Percentiles rank a stretch among this genome's conserved stretches.
Evolutionary conservation across 805 yeast genomes (phyloP).

Genomic region (Kregervanrija delftensis): DNA sequence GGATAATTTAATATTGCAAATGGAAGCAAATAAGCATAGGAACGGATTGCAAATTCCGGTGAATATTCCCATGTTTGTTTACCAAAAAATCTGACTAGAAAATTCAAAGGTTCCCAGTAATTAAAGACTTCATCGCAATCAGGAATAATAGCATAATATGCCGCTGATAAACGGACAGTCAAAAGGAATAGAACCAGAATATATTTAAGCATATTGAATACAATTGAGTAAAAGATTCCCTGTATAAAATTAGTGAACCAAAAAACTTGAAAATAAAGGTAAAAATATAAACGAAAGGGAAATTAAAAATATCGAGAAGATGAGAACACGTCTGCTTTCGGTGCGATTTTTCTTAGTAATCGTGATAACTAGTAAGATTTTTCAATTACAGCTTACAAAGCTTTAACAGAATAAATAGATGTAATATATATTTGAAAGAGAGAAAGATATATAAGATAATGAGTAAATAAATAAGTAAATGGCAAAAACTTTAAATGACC

Average conservation of each 20-base stretch:
- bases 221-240: not conserved
- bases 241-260: constrained; percentile 1
- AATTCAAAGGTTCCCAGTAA: constrained; percentile 91
- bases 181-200: not conserved
- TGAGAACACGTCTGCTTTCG: too few species aligned
- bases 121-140: constrained; percentile 93
- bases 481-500: not conserved
- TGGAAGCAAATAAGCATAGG: constrained; percentile 70
- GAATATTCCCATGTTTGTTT: constrained; percentile 97
- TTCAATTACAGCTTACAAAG: too few species aligned
- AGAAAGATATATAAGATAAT: not conserved
- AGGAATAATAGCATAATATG: constrained; percentile 60
- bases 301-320: too few species aligned
- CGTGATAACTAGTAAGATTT: too few species aligned
- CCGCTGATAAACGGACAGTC: constrained; percentile 17
- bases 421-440: constrained; percentile 1
- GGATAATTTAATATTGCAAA: constrained; percentile 26
- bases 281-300: not conserved
- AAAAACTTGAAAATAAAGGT: not conserved
- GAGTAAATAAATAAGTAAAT: constrained; percentile 8
- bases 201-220: too few species aligned
- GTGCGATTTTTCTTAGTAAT: too few species aligned
- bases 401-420: not conserved
- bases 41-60: constrained; percentile 79
- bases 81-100: constrained; percentile 73